Conservation (phyloP, 1,284 basidiomycete genomes). For the Cystobasidium sp. region DNA sequence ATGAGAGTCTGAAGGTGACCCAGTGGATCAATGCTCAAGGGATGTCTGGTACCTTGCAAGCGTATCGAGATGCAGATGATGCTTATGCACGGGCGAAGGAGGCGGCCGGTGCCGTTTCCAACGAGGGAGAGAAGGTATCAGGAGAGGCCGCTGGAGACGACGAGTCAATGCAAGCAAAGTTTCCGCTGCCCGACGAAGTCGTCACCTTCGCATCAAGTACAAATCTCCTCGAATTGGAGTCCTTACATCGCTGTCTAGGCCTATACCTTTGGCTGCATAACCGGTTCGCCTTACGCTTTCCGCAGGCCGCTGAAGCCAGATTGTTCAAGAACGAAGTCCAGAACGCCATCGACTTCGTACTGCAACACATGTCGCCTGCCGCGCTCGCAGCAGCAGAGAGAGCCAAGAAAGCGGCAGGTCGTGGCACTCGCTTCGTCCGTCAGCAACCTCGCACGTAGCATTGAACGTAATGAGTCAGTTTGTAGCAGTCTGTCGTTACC, state of each 20-base stretch:
- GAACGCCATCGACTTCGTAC: slow-evolving; percentile 52
- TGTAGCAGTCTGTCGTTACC: too few species aligned
- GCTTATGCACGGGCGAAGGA: slow-evolving; percentile 50
- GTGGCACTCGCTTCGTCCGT: neutral
- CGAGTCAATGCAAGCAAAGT: neutral
- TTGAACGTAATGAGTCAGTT: too few species aligned
- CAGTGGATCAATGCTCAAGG: slow-evolving; percentile 56
- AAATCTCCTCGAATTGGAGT: slow-evolving; percentile 68
- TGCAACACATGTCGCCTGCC: slow-evolving; percentile 54
- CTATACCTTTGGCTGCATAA: slow-evolving; percentile 86
- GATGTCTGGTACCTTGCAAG: slow-evolving; percentile 61
- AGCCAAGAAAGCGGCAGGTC: neutral
- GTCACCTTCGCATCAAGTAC: slow-evolving; percentile 16
- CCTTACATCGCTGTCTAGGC: slow-evolving; percentile 77
- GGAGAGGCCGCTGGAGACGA: neutral
- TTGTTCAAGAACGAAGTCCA: slow-evolving; percentile 46
- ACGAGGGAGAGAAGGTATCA: neutral
- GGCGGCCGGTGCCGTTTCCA: neutral
- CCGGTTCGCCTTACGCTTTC: slow-evolving; percentile 75
- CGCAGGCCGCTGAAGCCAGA: slow-evolving; percentile 63
- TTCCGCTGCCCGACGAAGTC: neutral
- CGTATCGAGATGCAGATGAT: slow-evolving; percentile 46
- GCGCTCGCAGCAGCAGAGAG: slow-evolving; percentile 3
- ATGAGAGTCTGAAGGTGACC: slow-evolving; percentile 58
- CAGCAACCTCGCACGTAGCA: too few species aligned